phyloP scores from a whole-genome alignment of 768 basidiomycete species.

The Pseudohyphozyma bogoriensis region DNA sequence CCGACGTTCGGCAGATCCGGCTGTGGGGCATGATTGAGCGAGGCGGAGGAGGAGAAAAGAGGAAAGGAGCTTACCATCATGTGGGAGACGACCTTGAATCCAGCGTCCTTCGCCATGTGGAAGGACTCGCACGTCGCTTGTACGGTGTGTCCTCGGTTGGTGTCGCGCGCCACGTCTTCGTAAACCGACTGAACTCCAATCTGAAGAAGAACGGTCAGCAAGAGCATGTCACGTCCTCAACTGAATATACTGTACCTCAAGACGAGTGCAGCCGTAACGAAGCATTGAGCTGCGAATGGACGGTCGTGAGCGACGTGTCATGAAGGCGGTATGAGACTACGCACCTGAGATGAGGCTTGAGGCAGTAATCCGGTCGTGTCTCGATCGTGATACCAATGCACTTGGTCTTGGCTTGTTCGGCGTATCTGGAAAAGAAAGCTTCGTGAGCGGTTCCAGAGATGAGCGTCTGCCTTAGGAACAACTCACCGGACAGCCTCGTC shows the following conservation, averaged over 20 bases:
- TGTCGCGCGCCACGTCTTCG: constrained; percentile 97
- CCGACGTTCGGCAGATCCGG: constrained; percentile 97
- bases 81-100: constrained; percentile 98
- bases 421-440: constrained; percentile 50
- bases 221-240: no score
- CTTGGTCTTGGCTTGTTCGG: constrained; percentile 94
- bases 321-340: constrained; percentile 6
- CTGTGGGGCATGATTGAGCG: constrained; percentile 34
- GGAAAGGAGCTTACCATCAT: constrained; percentile 55
- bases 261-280: constrained; percentile 92
- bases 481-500: constrained; percentile 84
- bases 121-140: constrained; percentile 94
- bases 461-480: no score
- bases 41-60: neutral
- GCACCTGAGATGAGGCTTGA: constrained; percentile 86
- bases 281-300: constrained; percentile 72
- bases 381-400: constrained; percentile 99
- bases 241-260: constrained; percentile 46
- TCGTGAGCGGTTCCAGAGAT: neutral
- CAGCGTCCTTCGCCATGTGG: constrained; percentile 95
- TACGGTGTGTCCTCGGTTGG: constrained; percentile 97
- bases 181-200: constrained; percentile 99
- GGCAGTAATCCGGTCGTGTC: constrained; percentile 94
- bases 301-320: neutral
- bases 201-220: constrained; percentile 6